Evolutionary conservation across 176 grass and related monocot genomes (phyloP), one percentile per base, ranked within the genome.

Genomic region (Olyra latifolia): DNA sequence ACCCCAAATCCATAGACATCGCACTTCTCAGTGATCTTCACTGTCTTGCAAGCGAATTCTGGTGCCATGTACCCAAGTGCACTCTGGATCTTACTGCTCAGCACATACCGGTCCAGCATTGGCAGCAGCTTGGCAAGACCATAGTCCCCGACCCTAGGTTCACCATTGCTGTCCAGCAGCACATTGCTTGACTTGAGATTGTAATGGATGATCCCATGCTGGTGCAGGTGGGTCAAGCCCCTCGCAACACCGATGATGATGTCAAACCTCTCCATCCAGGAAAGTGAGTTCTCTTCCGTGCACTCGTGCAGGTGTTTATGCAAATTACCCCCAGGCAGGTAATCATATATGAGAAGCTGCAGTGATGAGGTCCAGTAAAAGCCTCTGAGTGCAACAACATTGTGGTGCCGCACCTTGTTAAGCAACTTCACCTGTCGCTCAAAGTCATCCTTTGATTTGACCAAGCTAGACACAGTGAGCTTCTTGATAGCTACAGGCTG

Each of bases 21-120:
- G 0, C 95, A 98, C 71, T 95, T 95, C 70, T 98, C 95, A 0
- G 92, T 98, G 19, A 98, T 95, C 81, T 98, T 98, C 63, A 98
- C 90, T 0, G 90, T 95, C 78, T 88, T 92, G 83, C 92, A 95
- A 0, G 95, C 95, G 23, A 98, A 98, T 47, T 98, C 95, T 7
- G 95, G 95, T 2, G 95, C 95, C 92, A 98, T 98, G 79, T 98
- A 98, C 10, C 95, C 95, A n/a, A 98, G 93, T 10, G 95, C 95
- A 15, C 95, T 98, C 72, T 98, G 95, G 60, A 98, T 85, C 85
- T 98, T 98, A 56, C 95, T 95, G 82, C 95, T 95, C 45, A 98
- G 84, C 49, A 95, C 92, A 0, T 98, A 98, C 7, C 95, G 72
- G 77, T 98, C 95, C 16, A 98, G 77, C 92, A 93, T 95, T 0